Evolutionary conservation across 2,329 filamentous ascomycete species (phyloP).

Genomic region (Fusarium duplospermum): DNA sequence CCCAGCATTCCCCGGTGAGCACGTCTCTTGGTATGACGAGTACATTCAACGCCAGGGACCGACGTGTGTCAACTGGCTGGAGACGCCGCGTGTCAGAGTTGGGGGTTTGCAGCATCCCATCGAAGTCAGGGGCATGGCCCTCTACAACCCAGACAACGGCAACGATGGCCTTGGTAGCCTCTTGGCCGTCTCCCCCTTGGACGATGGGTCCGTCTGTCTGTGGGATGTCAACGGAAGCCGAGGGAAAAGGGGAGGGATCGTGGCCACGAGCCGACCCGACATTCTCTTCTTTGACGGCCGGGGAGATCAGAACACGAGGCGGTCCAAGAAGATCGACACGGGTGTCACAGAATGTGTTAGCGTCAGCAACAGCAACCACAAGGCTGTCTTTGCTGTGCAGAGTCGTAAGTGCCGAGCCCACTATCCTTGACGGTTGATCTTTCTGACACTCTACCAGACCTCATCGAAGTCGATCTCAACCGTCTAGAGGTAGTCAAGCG

Average conservation of each 20-base stretch:
- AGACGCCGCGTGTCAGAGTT: constrained; percentile 65
- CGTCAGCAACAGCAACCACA: constrained; percentile 74
- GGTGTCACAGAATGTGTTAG: constrained; percentile 85
- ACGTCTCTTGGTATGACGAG: constrained; percentile 87
- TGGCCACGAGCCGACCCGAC: constrained; percentile 73
- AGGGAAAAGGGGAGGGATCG: constrained; percentile 68
- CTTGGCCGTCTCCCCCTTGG: constrained; percentile 79
- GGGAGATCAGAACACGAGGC: constrained; percentile 57
- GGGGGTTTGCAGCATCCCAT: constrained; percentile 58
- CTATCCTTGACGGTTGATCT: neutral
- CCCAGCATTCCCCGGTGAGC: constrained; percentile 77
- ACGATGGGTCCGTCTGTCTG: constrained; percentile 87
- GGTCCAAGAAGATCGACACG: constrained; percentile 75
- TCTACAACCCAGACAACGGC: constrained; percentile 68
- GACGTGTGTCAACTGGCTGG: constrained; percentile 81
- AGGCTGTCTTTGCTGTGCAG: constrained; percentile 84
- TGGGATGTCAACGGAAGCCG: constrained; percentile 79
- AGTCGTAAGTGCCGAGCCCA: constrained; percentile 62
- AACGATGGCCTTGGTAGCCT: constrained; percentile 57
- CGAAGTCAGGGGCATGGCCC: constrained; percentile 79
- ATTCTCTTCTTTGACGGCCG: constrained; percentile 71
- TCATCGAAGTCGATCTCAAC: constrained; percentile 85
- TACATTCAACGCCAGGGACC: constrained; percentile 85
- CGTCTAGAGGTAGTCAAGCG: constrained; percentile 77
- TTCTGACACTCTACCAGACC: constrained; percentile 49